Conservation (phyloP, 164 flowering plant genomes). For the Aristolochia contorta region DNA sequence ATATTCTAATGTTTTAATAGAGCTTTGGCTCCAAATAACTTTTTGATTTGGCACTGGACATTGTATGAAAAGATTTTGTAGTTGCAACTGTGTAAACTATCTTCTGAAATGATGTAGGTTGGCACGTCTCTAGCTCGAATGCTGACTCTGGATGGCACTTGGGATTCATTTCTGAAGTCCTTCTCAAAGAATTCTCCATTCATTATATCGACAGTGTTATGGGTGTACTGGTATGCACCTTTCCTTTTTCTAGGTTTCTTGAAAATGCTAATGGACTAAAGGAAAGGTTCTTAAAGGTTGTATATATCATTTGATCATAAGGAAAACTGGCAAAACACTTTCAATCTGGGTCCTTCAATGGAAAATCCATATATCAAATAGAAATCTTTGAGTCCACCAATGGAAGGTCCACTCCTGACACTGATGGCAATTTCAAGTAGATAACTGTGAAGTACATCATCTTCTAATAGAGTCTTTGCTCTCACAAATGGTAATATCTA, state of each 20-base stretch:
- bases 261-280: no score
- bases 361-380: background rate
- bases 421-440: no score
- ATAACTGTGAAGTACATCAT: no score
- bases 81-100: constrained; percentile 2
- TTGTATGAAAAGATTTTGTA: background rate
- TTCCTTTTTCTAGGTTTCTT: background rate
- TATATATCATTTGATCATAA: background rate
- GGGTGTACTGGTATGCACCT: constrained; percentile 69
- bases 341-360: background rate
- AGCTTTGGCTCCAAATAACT: background rate
- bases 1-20: background rate
- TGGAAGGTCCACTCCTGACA: no score
- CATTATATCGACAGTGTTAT: constrained; percentile 64
- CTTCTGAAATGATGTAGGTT: constrained; percentile 43
- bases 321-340: no score
- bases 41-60: background rate
- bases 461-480: no score
- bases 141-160: constrained; percentile 66
- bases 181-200: constrained; percentile 62
- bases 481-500: no score
- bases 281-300: no score
- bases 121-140: constrained; percentile 55
- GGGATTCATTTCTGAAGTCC: constrained; percentile 57
- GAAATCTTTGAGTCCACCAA: background rate